Conservation (phyloP, 2,329 filamentous ascomycete genomes). For the Xylariaceae sp. region DNA sequence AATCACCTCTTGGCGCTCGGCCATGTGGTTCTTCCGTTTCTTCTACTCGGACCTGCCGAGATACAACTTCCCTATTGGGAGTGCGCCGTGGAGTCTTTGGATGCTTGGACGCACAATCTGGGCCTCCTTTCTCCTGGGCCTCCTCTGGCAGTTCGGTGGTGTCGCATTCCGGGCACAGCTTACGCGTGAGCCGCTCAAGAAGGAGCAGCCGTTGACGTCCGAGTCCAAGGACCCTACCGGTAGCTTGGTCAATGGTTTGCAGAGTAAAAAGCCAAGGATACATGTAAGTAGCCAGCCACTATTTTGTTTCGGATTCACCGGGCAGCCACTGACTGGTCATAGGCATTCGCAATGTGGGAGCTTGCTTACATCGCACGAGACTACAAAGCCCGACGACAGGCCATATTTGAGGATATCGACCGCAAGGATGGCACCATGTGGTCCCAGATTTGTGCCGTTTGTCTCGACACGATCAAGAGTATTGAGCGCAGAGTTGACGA, state of each 20-base stretch:
- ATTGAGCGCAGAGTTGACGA: constrained; percentile 64
- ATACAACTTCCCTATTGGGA: constrained; percentile 56
- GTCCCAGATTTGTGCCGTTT: constrained; percentile 68
- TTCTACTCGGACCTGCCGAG: constrained; percentile 68
- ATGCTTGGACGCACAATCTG: constrained; percentile 52
- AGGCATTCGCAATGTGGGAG: constrained; percentile 90
- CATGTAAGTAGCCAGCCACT: constrained; percentile 45
- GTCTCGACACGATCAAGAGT: constrained; percentile 62
- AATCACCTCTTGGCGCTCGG: constrained; percentile 60
- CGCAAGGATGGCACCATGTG: constrained; percentile 74
- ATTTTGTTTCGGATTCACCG: neutral
- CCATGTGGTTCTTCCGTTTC: constrained; percentile 63
- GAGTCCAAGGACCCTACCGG: constrained; percentile 90
- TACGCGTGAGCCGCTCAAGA: constrained; percentile 75
- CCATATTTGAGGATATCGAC: constrained; percentile 83
- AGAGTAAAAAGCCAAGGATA: constrained; percentile 72
- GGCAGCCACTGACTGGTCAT: constrained; percentile 16
- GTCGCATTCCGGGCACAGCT: constrained; percentile 75
- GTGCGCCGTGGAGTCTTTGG: constrained; percentile 51
- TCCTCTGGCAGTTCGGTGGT: constrained; percentile 75
- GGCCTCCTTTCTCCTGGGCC: constrained; percentile 61
- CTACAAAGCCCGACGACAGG: constrained; percentile 69
- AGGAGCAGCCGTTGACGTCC: constrained; percentile 73
- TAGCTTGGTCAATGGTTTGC: constrained; percentile 77
- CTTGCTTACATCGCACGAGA: constrained; percentile 71